Conservation (phyloP, 208 protist species). For the Crithidia thermophila region DNA sequence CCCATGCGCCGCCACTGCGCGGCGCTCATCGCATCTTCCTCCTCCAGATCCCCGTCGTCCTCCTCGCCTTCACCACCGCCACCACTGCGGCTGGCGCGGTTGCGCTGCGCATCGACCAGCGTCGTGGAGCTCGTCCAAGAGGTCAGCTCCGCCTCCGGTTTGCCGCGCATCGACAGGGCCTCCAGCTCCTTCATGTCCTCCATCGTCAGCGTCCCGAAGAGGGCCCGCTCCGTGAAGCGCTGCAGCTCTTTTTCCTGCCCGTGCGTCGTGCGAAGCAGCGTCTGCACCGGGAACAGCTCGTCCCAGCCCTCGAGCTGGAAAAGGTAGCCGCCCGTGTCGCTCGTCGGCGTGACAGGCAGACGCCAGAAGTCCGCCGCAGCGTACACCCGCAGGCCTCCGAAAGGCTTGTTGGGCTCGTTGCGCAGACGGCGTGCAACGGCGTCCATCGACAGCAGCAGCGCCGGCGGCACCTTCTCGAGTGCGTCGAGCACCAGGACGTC, state of each 20-base stretch:
- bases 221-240: slow-evolving; percentile 59
- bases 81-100: slow-evolving; percentile 1
- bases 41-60: slow-evolving; percentile 16
- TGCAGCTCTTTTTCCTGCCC: slow-evolving; percentile 56
- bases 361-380: slow-evolving; percentile 87
- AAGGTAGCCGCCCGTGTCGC: slow-evolving; percentile 82
- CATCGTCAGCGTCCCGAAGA: slow-evolving; percentile 59
- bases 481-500: slow-evolving; percentile 86
- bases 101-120: background rate
- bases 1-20: slow-evolving; percentile 14
- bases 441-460: slow-evolving; percentile 77
- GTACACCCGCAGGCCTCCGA: slow-evolving; percentile 86
- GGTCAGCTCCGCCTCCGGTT: slow-evolving; percentile 36
- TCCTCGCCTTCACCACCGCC: slow-evolving; percentile 21
- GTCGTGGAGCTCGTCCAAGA: slow-evolving; percentile 28
- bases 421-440: slow-evolving; percentile 65
- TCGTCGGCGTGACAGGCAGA: slow-evolving; percentile 76
- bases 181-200: slow-evolving; percentile 76
- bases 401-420: slow-evolving; percentile 41
- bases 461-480: slow-evolving; percentile 62
- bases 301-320: slow-evolving; percentile 81
- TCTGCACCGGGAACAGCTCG: slow-evolving; percentile 74
- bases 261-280: slow-evolving; percentile 54
- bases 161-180: slow-evolving; percentile 45
- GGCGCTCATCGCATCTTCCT: slow-evolving; percentile 18